Evolutionary conservation across 2,329 filamentous ascomycete species (phyloP).

Genomic region (Apiospora kogelbergensis): DNA sequence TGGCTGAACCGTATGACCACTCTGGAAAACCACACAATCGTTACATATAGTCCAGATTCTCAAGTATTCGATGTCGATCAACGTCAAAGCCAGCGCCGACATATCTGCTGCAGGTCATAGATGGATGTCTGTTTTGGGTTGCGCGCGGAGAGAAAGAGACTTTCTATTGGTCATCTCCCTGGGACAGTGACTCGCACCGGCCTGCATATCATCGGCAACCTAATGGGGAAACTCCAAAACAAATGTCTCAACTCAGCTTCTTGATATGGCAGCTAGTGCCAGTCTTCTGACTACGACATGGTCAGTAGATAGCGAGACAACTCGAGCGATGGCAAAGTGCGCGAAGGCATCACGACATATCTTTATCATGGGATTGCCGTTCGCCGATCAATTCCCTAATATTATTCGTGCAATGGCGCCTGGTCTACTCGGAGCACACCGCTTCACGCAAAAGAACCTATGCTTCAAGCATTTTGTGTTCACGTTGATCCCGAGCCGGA

Average conservation of each 20-base stretch:
- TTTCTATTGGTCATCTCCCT: neutral
- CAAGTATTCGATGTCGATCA: neutral
- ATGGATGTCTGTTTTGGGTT: neutral
- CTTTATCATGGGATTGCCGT: neutral
- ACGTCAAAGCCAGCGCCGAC: neutral
- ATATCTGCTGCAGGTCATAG: neutral
- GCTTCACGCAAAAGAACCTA: neutral
- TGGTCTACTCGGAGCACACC: neutral
- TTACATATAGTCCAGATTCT: neutral
- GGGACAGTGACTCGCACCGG: neutral
- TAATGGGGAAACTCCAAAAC: neutral
- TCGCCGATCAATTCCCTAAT: neutral
- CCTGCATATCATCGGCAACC: neutral
- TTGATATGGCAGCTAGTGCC: neutral
- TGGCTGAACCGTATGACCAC: neutral
- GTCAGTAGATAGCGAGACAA: neutral
- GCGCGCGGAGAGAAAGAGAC: neutral
- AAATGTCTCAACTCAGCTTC: neutral
- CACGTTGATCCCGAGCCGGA: neutral
- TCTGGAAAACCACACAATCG: neutral
- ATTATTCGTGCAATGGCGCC: neutral
- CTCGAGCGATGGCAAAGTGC: neutral
- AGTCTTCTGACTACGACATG: slow-evolving; percentile 4
- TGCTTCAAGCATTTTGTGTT: neutral
- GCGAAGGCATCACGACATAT: neutral